Percentiles rank a stretch among this genome's conserved stretches.
Conservation (phyloP, 306 rosid species). For the Glycine latifolia region DNA sequence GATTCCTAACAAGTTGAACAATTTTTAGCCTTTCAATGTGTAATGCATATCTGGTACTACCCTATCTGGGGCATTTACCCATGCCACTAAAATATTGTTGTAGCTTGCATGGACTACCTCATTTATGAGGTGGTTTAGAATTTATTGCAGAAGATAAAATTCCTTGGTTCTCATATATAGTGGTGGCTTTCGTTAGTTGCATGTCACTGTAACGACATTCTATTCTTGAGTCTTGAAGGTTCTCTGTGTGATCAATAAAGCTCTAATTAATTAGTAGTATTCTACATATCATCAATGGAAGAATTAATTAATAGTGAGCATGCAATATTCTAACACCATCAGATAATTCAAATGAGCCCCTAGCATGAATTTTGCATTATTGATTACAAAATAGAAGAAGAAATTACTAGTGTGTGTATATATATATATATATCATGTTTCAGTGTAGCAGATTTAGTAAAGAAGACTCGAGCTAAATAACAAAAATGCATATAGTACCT, state of each 20-base stretch:
- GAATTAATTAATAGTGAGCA: not conserved
- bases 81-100: slow-evolving; percentile 26
- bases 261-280: slow-evolving; percentile 7
- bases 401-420: not conserved
- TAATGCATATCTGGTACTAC: not conserved
- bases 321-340: not conserved
- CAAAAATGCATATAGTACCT: not conserved
- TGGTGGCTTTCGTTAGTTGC: slow-evolving; percentile 42
- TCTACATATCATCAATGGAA: slow-evolving; percentile 11
- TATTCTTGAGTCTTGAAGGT: slow-evolving; percentile 36
- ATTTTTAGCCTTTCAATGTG: not conserved
- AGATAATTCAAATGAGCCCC: not conserved
- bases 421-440: not conserved
- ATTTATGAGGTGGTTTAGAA: slow-evolving; percentile 55
- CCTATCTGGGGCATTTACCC: slow-evolving; percentile 26
- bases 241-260: slow-evolving; percentile 37
- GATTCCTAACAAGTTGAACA: slow-evolving; percentile 4
- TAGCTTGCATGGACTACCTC: slow-evolving; percentile 53
- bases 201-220: slow-evolving; percentile 63
- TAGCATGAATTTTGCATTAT: slow-evolving; percentile 12
- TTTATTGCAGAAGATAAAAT: slow-evolving; percentile 48
- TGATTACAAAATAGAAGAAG: not conserved
- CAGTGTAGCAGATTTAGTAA: not conserved
- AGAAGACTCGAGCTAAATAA: not conserved
- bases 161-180: slow-evolving; percentile 42